A percentile compares a stretch with the other conserved stretches of the same genome.
These are phyloP conservation scores for Fusarium cicatricum DNA, from an alignment of 2,329 filamentous ascomycete genomes.

Conservation along the genomic window DNA sequence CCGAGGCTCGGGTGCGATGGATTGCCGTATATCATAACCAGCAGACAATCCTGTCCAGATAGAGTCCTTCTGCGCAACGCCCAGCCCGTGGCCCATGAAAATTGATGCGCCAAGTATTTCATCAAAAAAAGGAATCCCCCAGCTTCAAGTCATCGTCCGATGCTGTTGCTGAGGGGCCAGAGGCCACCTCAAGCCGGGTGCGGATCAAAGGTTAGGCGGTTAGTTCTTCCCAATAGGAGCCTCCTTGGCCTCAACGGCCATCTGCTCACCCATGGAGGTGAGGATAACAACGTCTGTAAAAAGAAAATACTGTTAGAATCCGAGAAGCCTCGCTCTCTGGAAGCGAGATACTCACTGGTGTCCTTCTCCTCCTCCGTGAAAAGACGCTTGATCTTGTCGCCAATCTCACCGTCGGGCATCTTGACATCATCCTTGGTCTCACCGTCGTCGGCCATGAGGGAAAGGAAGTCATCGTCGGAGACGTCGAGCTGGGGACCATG, in stretches of 20 bases:
- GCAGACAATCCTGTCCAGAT: conserved; percentile 56
- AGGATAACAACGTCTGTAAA: conserved; percentile 84
- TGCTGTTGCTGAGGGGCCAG: conserved; percentile 39
- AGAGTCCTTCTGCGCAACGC: conserved; percentile 51
- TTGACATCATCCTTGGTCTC: conserved; percentile 94
- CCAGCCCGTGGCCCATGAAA: conserved; percentile 51
- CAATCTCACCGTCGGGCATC: conserved; percentile 88
- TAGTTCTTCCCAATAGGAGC: conserved; percentile 65
- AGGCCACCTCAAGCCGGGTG: conserved; percentile 39
- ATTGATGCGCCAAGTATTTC: conserved; percentile 48
- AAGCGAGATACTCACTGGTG: conserved; percentile 73
- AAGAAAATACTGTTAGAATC: conserved; percentile 18
- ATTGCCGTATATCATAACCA: conserved; percentile 46
- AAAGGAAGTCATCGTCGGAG: conserved; percentile 93
- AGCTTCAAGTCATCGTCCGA: conserved; percentile 32
- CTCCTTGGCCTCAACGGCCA: conserved; percentile 93
- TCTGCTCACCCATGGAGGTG: conserved; percentile 95
- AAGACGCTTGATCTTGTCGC: conserved; percentile 83
- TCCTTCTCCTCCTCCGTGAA: conserved; percentile 89
- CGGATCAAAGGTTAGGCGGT: conserved; percentile 26
- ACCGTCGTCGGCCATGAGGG: conserved; percentile 88
- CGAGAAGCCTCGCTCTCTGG: neutral
- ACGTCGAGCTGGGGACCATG: conserved; percentile 76
- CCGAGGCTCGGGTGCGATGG: conserved; percentile 28
- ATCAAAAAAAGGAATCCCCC: conserved; percentile 46